A percentile compares a stretch with the other conserved stretches of the same genome.
Conservation (phyloP, 2,329 filamentous ascomycete species). For the Trichoderma afroharzianum region DNA sequence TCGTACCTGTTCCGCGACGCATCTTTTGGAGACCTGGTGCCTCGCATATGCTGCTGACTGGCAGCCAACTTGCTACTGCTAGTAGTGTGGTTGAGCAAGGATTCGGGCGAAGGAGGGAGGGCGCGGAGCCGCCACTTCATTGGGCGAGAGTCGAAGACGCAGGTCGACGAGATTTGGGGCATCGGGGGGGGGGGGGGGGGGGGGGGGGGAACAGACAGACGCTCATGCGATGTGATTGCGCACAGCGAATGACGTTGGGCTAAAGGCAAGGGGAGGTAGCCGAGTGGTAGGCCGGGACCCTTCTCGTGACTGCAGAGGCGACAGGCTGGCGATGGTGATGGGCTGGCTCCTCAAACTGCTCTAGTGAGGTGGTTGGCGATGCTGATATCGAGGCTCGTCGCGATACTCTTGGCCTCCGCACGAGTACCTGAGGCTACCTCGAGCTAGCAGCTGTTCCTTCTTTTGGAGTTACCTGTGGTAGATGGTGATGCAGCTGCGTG, state of each 20-base stretch:
- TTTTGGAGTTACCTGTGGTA: neutral
- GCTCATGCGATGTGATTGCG: constrained; percentile 17
- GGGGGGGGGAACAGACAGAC: neutral
- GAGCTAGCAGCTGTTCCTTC: neutral
- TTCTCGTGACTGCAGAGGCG: constrained; percentile 12
- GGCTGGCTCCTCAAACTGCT: neutral
- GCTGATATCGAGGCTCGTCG: neutral
- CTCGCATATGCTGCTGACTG: constrained; percentile 15
- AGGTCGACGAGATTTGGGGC: neutral
- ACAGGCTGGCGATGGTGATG: neutral
- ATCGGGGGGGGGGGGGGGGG: neutral
- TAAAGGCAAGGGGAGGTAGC: constrained; percentile 11
- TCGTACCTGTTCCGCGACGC: constrained; percentile 5
- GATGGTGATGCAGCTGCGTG: neutral
- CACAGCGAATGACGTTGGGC: neutral
- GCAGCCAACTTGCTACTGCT: neutral
- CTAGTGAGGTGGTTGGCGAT: neutral
- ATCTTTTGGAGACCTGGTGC: constrained; percentile 13
- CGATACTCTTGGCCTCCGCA: neutral
- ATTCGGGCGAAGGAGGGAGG: neutral
- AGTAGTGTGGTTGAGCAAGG: neutral
- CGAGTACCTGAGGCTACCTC: neutral
- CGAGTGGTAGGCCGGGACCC: constrained; percentile 6
- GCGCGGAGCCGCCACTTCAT: neutral
- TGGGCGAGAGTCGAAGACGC: neutral